These are phyloP conservation scores for Erythrophleum fordii DNA, from an alignment of 306 rosid genomes.

Conservation along the genomic window DNA sequence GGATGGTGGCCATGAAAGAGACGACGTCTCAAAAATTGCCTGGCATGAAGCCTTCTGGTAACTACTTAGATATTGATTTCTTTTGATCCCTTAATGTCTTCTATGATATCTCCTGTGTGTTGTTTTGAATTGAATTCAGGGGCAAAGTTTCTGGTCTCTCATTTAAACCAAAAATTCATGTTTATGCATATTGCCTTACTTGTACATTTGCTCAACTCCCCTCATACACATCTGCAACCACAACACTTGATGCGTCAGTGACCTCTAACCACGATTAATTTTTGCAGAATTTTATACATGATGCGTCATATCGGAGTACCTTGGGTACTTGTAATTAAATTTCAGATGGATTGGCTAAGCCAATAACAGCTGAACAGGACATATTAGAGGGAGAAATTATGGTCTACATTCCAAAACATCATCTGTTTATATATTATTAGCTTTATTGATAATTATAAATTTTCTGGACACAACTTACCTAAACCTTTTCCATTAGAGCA, in stretches of 20 bases:
- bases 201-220: not conserved
- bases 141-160: constrained; percentile 52
- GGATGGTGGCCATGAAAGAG: constrained; percentile 43
- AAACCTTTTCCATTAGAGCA: no score
- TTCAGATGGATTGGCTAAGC: no score
- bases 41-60: constrained; percentile 79
- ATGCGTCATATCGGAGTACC: not conserved
- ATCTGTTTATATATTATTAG: no score
- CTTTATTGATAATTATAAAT: no score
- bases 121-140: constrained; percentile 48
- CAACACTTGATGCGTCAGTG: not conserved
- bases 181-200: not conserved
- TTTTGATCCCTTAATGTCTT: constrained; percentile 53
- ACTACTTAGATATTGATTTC: constrained; percentile 95
- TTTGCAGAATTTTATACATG: not conserved
- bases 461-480: no score
- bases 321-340: no score
- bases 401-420: no score
- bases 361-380: no score
- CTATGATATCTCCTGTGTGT: constrained; percentile 23
- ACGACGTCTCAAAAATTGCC: constrained; percentile 49
- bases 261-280: not conserved
- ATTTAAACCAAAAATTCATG: not conserved
- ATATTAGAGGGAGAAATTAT: no score
- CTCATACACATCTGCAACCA: not conserved